Conservation (phyloP, 768 basidiomycete species). For the Chalciporus pseudorubinellus region DNA sequence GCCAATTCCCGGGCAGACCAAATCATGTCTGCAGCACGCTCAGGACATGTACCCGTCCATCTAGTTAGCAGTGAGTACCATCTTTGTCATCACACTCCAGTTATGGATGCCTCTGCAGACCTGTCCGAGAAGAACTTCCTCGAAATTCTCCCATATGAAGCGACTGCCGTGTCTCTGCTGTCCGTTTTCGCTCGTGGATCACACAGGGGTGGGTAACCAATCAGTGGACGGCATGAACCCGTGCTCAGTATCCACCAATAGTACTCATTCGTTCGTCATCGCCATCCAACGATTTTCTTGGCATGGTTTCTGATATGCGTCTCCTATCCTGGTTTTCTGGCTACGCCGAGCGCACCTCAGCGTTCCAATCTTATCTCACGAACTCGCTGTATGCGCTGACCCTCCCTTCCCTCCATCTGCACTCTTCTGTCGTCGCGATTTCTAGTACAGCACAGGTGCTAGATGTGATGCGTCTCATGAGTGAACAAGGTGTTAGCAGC, state of each 20-base stretch:
- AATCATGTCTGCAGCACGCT: constrained; percentile 71
- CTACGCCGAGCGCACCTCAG: constrained; percentile 44
- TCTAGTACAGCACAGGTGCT: constrained; percentile 61
- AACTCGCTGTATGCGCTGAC: constrained; percentile 55
- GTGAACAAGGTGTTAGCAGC: constrained; percentile 81
- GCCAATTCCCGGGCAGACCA: constrained; percentile 60
- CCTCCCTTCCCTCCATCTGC: constrained; percentile 65
- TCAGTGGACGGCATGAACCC: neutral
- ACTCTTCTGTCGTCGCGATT: constrained; percentile 60
- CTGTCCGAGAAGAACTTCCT: constrained; percentile 84
- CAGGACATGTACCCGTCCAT: constrained; percentile 69
- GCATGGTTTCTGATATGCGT: constrained; percentile 72
- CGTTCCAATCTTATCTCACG: constrained; percentile 40
- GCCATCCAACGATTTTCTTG: constrained; percentile 50
- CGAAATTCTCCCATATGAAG: constrained; percentile 58
- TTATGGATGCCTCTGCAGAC: constrained; percentile 42
- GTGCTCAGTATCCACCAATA: constrained; percentile 20
- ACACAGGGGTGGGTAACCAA: constrained; percentile 56
- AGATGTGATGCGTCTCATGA: constrained; percentile 84
- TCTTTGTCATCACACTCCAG: neutral
- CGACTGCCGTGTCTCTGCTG: constrained; percentile 61
- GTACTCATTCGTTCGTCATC: constrained; percentile 54
- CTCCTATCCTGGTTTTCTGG: constrained; percentile 68
- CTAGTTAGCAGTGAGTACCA: constrained; percentile 70
- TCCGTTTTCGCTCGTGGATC: constrained; percentile 66